These are phyloP conservation scores for Komagataella phaffii DNA, from an alignment of 805 yeast genomes.

Conservation along the genomic window DNA sequence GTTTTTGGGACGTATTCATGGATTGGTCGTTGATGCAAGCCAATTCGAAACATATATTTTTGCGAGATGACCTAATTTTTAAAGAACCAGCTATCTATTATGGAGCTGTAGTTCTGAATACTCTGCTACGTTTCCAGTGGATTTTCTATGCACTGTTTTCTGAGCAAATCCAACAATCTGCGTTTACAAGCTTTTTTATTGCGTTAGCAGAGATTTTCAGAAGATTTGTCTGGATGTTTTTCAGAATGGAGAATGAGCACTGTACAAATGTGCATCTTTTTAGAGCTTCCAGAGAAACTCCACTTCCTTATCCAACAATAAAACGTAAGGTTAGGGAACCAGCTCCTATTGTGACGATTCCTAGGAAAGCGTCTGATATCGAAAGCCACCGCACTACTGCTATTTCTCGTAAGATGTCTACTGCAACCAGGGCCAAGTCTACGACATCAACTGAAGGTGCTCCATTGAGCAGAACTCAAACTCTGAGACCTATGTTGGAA, in stretches of 20 bases:
- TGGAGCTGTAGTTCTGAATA: conserved; percentile 58
- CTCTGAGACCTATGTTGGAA: conserved; percentile 15
- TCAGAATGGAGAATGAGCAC: conserved; percentile 95
- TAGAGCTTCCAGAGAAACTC: conserved; percentile 79
- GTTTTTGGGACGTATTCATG: conserved; percentile 87
- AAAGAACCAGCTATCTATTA: conserved; percentile 53
- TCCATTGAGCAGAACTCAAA: conserved; percentile 6
- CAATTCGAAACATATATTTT: conserved; percentile 36
- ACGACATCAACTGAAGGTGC: conserved; percentile 5
- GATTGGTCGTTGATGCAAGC: conserved; percentile 87
- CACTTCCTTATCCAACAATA: conserved; percentile 56
- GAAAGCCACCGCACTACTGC: not conserved
- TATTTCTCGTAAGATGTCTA: not conserved
- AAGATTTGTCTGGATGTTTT: conserved; percentile 79
- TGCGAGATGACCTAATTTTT: conserved; percentile 64
- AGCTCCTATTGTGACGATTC: not conserved
- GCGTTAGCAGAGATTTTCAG: conserved; percentile 75
- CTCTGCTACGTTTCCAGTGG: conserved; percentile 81
- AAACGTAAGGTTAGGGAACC: not conserved
- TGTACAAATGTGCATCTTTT: conserved; percentile 76
- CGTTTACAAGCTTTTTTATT: conserved; percentile 69
- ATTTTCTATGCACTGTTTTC: conserved; percentile 74
- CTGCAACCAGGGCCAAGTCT: not conserved
- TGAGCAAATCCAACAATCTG: conserved; percentile 72
- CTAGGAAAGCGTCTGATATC: not conserved